Conservation (phyloP, 176 grass and related monocot species). For the Ensete glaucum region DNA sequence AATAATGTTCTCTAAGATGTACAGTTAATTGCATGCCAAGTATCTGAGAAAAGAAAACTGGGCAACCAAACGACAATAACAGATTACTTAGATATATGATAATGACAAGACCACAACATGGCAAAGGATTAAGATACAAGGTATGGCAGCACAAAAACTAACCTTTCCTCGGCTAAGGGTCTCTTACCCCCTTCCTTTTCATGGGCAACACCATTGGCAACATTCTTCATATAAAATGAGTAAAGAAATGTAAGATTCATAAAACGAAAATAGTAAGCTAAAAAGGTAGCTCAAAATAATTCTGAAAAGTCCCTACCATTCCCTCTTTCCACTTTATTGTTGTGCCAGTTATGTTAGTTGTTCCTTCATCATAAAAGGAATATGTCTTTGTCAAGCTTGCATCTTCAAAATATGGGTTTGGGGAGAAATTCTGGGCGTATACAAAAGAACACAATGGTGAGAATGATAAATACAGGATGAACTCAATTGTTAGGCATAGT, state of each 20-base stretch:
- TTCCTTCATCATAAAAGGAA: constrained; percentile 56
- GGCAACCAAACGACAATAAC: no score
- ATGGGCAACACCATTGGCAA: constrained; percentile 47
- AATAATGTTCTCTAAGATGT: no score
- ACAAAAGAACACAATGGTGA: not conserved
- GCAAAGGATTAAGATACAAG: no score
- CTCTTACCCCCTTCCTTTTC: constrained; percentile 45
- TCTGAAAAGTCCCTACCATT: constrained; percentile 37
- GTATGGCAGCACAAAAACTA: not conserved
- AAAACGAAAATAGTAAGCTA: not conserved
- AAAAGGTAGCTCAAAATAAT: not conserved
- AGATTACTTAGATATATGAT: no score
- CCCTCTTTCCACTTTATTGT: constrained; percentile 74
- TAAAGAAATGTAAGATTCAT: not conserved
- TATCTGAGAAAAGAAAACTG: no score
- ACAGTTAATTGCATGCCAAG: no score
- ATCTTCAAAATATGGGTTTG: constrained; percentile 79
- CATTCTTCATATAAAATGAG: constrained; percentile 38
- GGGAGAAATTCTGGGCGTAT: constrained; percentile 47
- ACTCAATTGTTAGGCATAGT: not conserved
- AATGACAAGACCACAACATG: no score
- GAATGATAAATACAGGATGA: not conserved
- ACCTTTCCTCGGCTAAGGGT: constrained; percentile 60
- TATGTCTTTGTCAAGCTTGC: constrained; percentile 57
- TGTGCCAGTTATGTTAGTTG: constrained; percentile 49